These are phyloP conservation scores for Tagetes erecta DNA, from an alignment of 129 eudicot genomes.

Conservation along the genomic window DNA sequence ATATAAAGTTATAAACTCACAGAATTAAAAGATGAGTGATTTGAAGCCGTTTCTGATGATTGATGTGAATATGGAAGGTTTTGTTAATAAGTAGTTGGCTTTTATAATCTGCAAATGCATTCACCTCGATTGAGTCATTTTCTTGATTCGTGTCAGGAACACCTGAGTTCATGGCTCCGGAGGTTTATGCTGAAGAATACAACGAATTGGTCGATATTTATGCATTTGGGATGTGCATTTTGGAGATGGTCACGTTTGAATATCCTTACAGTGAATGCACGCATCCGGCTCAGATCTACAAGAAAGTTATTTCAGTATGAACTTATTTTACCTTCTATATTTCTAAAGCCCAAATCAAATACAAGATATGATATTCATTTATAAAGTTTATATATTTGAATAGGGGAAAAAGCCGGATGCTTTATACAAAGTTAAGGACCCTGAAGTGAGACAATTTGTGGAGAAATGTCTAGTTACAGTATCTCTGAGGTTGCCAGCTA, in stretches of 20 bases:
- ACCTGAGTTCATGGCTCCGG: conserved; percentile 98
- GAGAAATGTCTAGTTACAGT: conserved; percentile 90
- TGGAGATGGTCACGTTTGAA: conserved; percentile 96
- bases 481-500: conserved; percentile 70
- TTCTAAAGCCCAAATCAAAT: background rate
- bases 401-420: conserved; percentile 89
- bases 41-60: background rate
- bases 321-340: background rate
- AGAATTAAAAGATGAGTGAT: background rate
- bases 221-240: conserved; percentile 96
- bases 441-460: conserved; percentile 68
- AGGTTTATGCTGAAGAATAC: conserved; percentile 91
- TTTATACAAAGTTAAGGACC: conserved; percentile 78
- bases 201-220: conserved; percentile 88
- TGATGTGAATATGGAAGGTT: background rate
- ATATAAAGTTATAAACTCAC: too few species aligned
- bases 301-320: conserved; percentile 91
- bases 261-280: conserved; percentile 95
- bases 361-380: background rate
- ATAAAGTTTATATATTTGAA: background rate
- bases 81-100: background rate
- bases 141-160: conserved; percentile 52
- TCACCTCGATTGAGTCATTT: background rate
- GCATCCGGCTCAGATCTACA: conserved; percentile 94
- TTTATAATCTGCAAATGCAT: background rate